A percentile compares a stretch with the other conserved stretches of the same genome.
These are phyloP conservation scores for Apocynum venetum DNA, from an alignment of 257 asterid genomes.

Conservation along the genomic window DNA sequence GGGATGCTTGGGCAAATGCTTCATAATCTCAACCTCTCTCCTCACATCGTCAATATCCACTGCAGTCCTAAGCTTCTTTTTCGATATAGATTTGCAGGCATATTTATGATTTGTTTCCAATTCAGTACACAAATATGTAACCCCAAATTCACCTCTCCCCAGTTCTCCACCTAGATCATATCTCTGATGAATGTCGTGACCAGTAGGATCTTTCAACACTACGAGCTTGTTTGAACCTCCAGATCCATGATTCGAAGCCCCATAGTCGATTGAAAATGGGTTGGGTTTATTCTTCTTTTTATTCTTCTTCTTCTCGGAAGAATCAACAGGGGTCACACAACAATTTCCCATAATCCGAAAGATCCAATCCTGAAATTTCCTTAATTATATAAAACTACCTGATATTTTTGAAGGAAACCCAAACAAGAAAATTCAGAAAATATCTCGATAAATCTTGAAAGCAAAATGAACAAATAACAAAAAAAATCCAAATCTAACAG, in stretches of 20 bases:
- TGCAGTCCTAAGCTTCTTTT: constrained; percentile 46
- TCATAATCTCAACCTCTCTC: constrained; percentile 63
- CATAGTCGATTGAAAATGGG: constrained; percentile 49
- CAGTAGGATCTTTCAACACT: constrained; percentile 54
- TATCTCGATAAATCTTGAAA: neutral
- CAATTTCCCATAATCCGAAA: constrained; percentile 52
- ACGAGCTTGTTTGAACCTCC: constrained; percentile 35
- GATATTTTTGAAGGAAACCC: neutral
- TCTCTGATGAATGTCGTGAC: constrained; percentile 36
- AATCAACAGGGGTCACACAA: constrained; percentile 43
- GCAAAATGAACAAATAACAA: neutral
- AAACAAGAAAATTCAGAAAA: neutral
- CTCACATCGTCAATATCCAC: constrained; percentile 59
- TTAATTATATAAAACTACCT: neutral
- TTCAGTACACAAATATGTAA: constrained; percentile 55
- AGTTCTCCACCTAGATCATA: constrained; percentile 59
- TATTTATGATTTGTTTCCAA: constrained; percentile 33
- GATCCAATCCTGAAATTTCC: constrained; percentile 3
- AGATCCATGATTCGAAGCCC: constrained; percentile 33
- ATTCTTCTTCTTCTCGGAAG: constrained; percentile 30
- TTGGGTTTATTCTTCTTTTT: constrained; percentile 43
- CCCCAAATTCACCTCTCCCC: constrained; percentile 71
- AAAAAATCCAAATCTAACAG: neutral
- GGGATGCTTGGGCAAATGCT: constrained; percentile 48
- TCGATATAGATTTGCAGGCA: constrained; percentile 63